A percentile compares a stretch with the other conserved stretches of the same genome.
These are phyloP conservation scores for Pythium rhizo-oryzae DNA, from an alignment of 352 stramenopile genomes.

Conservation along the genomic window DNA sequence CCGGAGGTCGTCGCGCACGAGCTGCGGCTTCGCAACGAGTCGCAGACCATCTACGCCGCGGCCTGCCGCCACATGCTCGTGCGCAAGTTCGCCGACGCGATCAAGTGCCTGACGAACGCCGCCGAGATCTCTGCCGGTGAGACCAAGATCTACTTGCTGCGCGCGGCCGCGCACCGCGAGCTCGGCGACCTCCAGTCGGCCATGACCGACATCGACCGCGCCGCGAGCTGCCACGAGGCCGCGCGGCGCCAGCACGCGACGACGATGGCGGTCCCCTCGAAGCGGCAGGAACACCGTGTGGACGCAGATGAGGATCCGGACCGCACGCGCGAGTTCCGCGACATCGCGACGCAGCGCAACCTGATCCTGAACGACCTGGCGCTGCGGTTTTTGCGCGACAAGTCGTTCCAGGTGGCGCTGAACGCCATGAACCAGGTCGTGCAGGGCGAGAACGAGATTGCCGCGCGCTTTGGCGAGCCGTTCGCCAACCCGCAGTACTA, in stretches of 20 bases:
- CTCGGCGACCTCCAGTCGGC: constrained; percentile 60
- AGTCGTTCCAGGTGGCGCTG: constrained; percentile 71
- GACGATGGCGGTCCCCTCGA: background rate
- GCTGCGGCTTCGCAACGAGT: constrained; percentile 65
- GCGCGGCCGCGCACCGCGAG: constrained; percentile 66
- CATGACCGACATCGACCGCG: constrained; percentile 63
- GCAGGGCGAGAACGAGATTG: constrained; percentile 50
- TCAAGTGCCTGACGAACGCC: constrained; percentile 67
- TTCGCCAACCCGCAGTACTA: constrained; percentile 58
- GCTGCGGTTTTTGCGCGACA: constrained; percentile 49
- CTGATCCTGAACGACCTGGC: constrained; percentile 81
- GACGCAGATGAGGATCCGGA: constrained; percentile 26
- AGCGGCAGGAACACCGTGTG: background rate
- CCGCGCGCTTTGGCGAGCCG: constrained; percentile 46
- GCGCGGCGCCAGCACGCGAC: constrained; percentile 28
- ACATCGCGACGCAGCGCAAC: constrained; percentile 71
- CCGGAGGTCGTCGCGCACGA: constrained; percentile 77
- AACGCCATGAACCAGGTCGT: constrained; percentile 86
- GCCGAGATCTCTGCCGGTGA: constrained; percentile 72
- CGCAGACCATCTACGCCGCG: constrained; percentile 69
- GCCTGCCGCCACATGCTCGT: constrained; percentile 60
- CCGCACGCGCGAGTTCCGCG: constrained; percentile 51
- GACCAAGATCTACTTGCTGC: constrained; percentile 68
- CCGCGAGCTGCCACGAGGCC: constrained; percentile 49
- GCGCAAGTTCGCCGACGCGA: constrained; percentile 51